Evolutionary conservation across 2,329 filamentous ascomycete species (phyloP).

Genomic region (Raffaelea ambrosiae): DNA sequence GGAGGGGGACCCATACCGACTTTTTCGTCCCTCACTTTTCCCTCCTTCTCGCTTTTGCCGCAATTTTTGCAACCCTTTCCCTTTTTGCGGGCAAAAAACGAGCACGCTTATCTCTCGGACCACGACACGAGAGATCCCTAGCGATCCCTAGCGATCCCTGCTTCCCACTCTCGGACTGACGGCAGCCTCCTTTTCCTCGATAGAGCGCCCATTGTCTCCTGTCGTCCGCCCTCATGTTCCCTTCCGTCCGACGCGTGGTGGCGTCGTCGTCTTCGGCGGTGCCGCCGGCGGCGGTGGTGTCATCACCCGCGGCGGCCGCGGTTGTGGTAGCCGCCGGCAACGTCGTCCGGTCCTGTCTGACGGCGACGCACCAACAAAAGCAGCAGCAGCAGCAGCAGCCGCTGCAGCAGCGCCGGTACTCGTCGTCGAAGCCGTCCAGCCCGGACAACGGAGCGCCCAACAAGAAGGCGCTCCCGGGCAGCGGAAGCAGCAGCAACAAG

Average conservation of each 20-base stretch:
- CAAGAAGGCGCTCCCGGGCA: conserved; percentile 38
- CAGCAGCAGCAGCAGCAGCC: conserved; percentile 12
- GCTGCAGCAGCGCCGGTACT: conserved; percentile 45
- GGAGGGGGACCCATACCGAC: conserved; percentile 4
- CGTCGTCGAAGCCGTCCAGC: conserved; percentile 54
- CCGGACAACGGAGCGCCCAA: conserved; percentile 49
- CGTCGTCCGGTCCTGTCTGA: neutral
- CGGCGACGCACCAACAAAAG: too few relatives aligned
- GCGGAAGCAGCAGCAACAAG: neutral
- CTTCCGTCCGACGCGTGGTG: conserved; percentile 14
- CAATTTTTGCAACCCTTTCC: too few relatives aligned
- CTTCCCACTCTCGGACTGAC: too few relatives aligned
- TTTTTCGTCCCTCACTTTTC: neutral
- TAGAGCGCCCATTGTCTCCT: too few relatives aligned
- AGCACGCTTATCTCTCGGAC: too few relatives aligned
- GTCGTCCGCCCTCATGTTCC: conserved; percentile 8
- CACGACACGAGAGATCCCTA: too few relatives aligned
- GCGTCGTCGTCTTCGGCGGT: conserved; percentile 9
- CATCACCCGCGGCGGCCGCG: conserved; percentile 3
- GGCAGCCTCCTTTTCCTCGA: too few relatives aligned
- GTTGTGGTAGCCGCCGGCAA: conserved; percentile 1
- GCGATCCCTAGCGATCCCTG: too few relatives aligned
- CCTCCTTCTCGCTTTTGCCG: neutral
- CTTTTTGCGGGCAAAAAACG: too few relatives aligned
- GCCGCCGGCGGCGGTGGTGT: neutral